phyloP scores from a whole-genome alignment of 2,329 filamentous ascomycete species.

The Davidsoniella virescens region DNA sequence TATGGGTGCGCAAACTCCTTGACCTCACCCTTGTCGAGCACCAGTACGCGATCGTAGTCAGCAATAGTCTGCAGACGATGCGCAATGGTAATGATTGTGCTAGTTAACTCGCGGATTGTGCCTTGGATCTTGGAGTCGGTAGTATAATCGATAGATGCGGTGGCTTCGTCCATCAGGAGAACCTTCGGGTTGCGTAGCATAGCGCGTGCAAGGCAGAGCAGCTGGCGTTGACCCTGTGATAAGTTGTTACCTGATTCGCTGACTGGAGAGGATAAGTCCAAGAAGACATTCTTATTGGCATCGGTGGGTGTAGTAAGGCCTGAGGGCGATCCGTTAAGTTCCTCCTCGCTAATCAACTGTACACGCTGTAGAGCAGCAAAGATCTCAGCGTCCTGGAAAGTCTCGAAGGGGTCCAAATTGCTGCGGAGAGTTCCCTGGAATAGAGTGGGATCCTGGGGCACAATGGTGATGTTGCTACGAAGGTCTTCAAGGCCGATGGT shows the following conservation, averaged over 20 bases:
- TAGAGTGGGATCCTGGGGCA: conserved; percentile 89
- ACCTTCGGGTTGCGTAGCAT: conserved; percentile 84
- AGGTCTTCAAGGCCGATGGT: conserved; percentile 84
- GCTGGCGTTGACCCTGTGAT: conserved; percentile 88
- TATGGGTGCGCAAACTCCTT: conserved; percentile 86
- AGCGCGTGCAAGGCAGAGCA: conserved; percentile 82
- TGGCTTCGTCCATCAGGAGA: conserved; percentile 98
- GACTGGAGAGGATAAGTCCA: conserved; percentile 67
- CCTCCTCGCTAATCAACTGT: conserved; percentile 59
- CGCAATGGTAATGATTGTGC: conserved; percentile 92
- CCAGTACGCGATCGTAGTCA: conserved; percentile 93
- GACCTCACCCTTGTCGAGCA: conserved; percentile 76
- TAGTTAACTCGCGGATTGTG: conserved; percentile 81
- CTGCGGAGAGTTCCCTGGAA: conserved; percentile 84
- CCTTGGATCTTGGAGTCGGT: conserved; percentile 94
- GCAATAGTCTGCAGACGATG: conserved; percentile 93
- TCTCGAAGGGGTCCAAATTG: conserved; percentile 82
- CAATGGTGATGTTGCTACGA: conserved; percentile 87
- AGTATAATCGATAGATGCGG: conserved; percentile 89
- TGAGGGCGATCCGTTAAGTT: conserved; percentile 18
- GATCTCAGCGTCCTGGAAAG: conserved; percentile 81
- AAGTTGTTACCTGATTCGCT: conserved; percentile 86
- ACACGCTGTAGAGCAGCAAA: conserved; percentile 76
- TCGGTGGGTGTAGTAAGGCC: conserved; percentile 22
- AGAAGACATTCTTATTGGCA: conserved; percentile 90